Evolutionary conservation across 2,329 filamentous ascomycete species (phyloP), one percentile per base, ranked within the genome.

Genomic region (Phaeoacremonium minimum): DNA sequence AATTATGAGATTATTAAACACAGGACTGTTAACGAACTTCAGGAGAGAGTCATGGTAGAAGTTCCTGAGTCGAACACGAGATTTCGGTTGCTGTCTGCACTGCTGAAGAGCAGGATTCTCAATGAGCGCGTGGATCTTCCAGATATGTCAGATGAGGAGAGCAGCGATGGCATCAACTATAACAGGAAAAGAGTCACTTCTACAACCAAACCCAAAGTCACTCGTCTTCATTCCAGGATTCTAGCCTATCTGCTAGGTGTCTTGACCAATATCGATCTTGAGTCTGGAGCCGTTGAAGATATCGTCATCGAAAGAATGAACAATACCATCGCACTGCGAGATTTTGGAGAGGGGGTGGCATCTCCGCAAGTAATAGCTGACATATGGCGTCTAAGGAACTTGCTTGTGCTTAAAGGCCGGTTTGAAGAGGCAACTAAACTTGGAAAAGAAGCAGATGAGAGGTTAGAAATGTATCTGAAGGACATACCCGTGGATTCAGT

Each of bases 211-310:
- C n/a, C n/a, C n/a, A 28, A 26, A 28, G 29, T 30, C 18, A 15
- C 32, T 11, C 36, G 31, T 15, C 32, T 45, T 6, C 34, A 41
- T 19, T 40, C 32, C 18, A 18, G 42, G 7, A 35, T 35, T 19
- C 14, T 43, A 15, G 42, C 42, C 18, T 43, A 26, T 35, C 29
- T 26, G n/a, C n/a, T 15, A 16, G 33, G 22, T 16, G 18, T 40
- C 15, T 19, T 38, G 11, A 35, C 32, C 18, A 31, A 43, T 18
- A 19, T 45, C 18, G 33, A 41, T 9, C 20, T 16, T 14, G 32
- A 37, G 4, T 6, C 11, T 6, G 30, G 22, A 13, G 33, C 18
- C 11, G 22, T 29, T 8, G 18, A 14, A 3, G 30, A 30, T n/a
- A 33, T 8, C 20, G 20, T 9, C n/a, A n/a, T n/a, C 20, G 20